phyloP scores from a whole-genome alignment of 306 rosid genomes.

The Casuarina equisetifolia region DNA sequence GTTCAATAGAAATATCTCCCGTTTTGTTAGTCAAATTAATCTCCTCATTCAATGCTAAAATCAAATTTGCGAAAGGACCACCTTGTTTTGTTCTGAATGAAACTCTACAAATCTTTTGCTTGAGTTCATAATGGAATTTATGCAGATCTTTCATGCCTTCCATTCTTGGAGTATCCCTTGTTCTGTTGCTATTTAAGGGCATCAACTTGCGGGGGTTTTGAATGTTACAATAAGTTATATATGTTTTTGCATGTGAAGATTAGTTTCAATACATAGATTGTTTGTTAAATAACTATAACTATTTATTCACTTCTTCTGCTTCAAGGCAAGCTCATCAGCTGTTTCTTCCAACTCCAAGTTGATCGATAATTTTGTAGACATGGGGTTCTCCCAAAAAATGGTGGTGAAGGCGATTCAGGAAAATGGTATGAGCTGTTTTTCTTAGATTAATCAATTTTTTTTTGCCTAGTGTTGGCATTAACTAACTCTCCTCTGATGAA shows the following conservation, averaged over 20 bases:
- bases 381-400: constrained; percentile 79
- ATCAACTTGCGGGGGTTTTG: not conserved
- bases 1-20: not conserved
- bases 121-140: not conserved
- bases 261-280: not conserved
- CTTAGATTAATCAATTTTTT: constrained; percentile 14
- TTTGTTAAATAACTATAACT: constrained; percentile 32
- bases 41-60: not conserved
- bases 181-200: not conserved
- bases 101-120: not conserved
- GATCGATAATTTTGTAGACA: constrained; percentile 58
- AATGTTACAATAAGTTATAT: not conserved
- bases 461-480: constrained; percentile 16
- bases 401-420: constrained; percentile 76
- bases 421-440: constrained; percentile 54
- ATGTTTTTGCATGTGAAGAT: not conserved
- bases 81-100: not conserved
- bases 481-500: constrained; percentile 34
- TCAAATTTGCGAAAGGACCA: not conserved
- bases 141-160: not conserved
- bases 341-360: constrained; percentile 67
- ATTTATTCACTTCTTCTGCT: constrained; percentile 24
- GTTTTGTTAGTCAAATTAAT: not conserved
- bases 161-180: not conserved
- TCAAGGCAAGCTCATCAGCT: constrained; percentile 64